These are phyloP conservation scores for Emydomyces testavorans DNA, from an alignment of 2,329 filamentous ascomycete genomes.

Conservation along the genomic window DNA sequence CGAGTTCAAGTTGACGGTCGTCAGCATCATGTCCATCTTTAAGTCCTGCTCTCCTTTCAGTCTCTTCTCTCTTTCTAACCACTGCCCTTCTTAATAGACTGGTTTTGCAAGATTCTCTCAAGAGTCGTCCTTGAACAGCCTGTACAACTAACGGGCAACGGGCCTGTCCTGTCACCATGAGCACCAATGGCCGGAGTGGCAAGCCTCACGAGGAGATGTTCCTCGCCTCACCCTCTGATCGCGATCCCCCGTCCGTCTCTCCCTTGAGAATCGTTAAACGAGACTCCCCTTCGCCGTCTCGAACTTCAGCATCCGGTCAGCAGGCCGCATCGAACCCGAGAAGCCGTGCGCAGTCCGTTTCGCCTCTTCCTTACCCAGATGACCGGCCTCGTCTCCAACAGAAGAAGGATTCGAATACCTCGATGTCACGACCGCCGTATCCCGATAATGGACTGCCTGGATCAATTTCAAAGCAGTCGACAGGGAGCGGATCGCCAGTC, in stretches of 20 bases:
- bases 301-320: slow-evolving; percentile 23
- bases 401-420: slow-evolving; percentile 24
- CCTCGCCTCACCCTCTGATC: slow-evolving; percentile 43
- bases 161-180: slow-evolving; percentile 1
- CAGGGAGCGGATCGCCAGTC: slow-evolving; percentile 22
- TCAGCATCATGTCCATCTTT: too few relatives aligned
- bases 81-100: too few relatives aligned
- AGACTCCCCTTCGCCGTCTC: slow-evolving; percentile 49
- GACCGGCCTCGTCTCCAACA: slow-evolving; percentile 41
- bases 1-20: too few relatives aligned
- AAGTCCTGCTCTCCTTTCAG: too few relatives aligned
- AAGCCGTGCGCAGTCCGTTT: slow-evolving; percentile 53
- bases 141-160: too few relatives aligned
- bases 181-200: slow-evolving; percentile 7
- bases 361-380: slow-evolving; percentile 63
- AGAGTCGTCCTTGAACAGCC: too few relatives aligned
- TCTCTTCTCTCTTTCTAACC: too few relatives aligned
- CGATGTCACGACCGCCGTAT: slow-evolving; percentile 27
- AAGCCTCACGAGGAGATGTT: slow-evolving; percentile 59
- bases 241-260: slow-evolving; percentile 66
- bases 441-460: slow-evolving; percentile 23
- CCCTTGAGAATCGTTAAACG: slow-evolving; percentile 78
- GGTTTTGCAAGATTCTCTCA: too few relatives aligned
- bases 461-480: slow-evolving; percentile 15
- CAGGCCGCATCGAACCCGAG: slow-evolving; percentile 21